A percentile compares a stretch with the other conserved stretches of the same genome.
Conservation (phyloP, 1,284 basidiomycete genomes). For the Tranzscheliella williamsii region DNA sequence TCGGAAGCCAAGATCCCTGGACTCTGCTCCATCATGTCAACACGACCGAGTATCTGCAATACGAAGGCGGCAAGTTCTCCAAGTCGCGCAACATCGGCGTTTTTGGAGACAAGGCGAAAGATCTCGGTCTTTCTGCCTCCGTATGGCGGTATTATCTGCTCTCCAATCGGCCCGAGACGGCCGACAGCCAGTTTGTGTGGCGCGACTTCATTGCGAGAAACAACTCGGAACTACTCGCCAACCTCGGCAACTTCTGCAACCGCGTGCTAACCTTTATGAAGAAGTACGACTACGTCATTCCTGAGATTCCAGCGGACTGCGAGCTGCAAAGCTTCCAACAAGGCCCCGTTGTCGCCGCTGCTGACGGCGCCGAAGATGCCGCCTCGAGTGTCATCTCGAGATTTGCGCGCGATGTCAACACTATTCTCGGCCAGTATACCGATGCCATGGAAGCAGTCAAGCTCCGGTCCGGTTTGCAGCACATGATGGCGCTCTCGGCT, state of each 20-base stretch:
- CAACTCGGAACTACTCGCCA: constrained; percentile 92
- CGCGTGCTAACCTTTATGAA: constrained; percentile 89
- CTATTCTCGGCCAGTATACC: constrained; percentile 77
- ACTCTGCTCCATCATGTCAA: constrained; percentile 93
- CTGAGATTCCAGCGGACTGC: constrained; percentile 34
- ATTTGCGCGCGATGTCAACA: constrained; percentile 81
- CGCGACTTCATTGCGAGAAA: constrained; percentile 89
- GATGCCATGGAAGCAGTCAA: constrained; percentile 90
- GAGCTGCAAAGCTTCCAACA: constrained; percentile 41
- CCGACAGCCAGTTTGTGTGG: constrained; percentile 97
- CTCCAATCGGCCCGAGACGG: constrained; percentile 88
- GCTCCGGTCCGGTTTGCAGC: constrained; percentile 81
- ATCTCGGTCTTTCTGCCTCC: constrained; percentile 87
- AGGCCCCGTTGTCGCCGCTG: constrained; percentile 22
- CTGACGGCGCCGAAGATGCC: constrained; percentile 18
- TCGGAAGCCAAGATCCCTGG: constrained; percentile 90
- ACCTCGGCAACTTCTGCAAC: constrained; percentile 98
- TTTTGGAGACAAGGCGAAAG: constrained; percentile 90
- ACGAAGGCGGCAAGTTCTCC: constrained; percentile 98
- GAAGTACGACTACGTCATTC: constrained; percentile 79
- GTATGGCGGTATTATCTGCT: constrained; percentile 98
- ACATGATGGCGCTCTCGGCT: constrained; percentile 85
- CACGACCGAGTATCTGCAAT: constrained; percentile 96
- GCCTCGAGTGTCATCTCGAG: constrained; percentile 32
- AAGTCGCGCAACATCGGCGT: constrained; percentile 97